Evolutionary conservation across 176 grass and related monocot species (phyloP).

Genomic region (Zoysia pacifica): DNA sequence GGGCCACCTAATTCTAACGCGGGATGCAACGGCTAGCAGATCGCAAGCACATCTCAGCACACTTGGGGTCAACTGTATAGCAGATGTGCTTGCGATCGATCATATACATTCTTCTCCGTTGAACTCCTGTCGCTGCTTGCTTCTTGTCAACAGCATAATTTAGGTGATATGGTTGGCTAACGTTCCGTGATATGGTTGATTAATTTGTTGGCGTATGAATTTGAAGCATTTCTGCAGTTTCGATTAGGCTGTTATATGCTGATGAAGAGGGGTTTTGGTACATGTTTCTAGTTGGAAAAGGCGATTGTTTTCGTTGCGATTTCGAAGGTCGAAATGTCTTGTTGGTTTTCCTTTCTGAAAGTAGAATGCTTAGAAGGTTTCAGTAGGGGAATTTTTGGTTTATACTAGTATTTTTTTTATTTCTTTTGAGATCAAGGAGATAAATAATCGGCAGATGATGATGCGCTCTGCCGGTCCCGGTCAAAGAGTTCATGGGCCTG

Average conservation of each 20-base stretch:
- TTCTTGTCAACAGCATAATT: not conserved
- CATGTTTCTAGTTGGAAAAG: not conserved
- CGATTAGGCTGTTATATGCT: not conserved
- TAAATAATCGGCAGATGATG: too few relatives aligned
- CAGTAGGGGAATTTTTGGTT: too few relatives aligned
- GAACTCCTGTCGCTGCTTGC: not conserved
- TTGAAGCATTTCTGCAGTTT: not conserved
- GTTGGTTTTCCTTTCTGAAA: not conserved
- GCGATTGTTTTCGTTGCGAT: not conserved
- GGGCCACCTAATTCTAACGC: not conserved
- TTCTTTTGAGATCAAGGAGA: too few relatives aligned
- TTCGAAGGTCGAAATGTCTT: not conserved
- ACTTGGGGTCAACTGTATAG: conserved; percentile 24
- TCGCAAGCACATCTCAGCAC: conserved; percentile 16
- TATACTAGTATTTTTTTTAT: too few relatives aligned
- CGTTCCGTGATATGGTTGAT: not conserved
- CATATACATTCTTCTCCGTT: not conserved
- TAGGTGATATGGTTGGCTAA: not conserved
- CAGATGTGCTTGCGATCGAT: not conserved
- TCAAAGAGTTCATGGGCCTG: not conserved
- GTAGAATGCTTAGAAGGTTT: not conserved
- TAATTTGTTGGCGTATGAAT: not conserved
- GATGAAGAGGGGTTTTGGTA: not conserved
- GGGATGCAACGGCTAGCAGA: not conserved
- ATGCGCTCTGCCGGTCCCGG: too few relatives aligned